phyloP scores from a whole-genome alignment of 768 basidiomycete species.

The Boletus patriciae region DNA sequence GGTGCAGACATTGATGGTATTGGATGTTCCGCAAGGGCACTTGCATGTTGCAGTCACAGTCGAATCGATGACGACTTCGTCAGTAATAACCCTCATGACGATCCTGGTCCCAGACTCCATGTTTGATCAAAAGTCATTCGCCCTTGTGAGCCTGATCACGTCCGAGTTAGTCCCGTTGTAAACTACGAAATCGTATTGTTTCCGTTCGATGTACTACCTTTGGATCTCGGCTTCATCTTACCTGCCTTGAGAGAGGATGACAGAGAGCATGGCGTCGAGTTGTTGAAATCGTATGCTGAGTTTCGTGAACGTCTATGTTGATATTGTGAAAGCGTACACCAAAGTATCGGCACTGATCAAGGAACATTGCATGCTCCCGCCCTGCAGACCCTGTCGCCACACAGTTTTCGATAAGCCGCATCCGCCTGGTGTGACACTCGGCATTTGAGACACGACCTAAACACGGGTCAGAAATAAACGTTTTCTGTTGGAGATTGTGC shows the following conservation, averaged over 20 bases:
- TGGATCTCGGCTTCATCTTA: neutral
- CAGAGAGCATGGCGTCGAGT: neutral
- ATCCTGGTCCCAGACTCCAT: neutral
- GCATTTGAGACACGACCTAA: too few relatives aligned
- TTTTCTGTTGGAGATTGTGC: too few relatives aligned
- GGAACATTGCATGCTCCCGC: too few relatives aligned
- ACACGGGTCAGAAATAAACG: too few relatives aligned
- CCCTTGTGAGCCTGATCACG: neutral
- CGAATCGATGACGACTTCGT: neutral
- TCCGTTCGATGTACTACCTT: slow-evolving; percentile 2
- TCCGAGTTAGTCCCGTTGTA: neutral
- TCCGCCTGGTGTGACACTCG: too few relatives aligned
- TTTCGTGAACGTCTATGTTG: too few relatives aligned
- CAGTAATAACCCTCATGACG: neutral
- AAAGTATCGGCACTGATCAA: too few relatives aligned
- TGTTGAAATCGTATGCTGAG: neutral
- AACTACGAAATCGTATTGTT: slow-evolving; percentile 4
- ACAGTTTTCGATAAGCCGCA: too few relatives aligned
- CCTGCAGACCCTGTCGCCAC: too few relatives aligned
- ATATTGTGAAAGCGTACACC: neutral
- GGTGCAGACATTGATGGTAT: neutral
- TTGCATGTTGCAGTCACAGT: neutral
- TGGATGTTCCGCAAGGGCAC: neutral
- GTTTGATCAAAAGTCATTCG: neutral
- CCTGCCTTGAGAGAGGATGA: neutral